Conservation (phyloP, 768 basidiomycete genomes). For the Fibroporia radiculosa region DNA sequence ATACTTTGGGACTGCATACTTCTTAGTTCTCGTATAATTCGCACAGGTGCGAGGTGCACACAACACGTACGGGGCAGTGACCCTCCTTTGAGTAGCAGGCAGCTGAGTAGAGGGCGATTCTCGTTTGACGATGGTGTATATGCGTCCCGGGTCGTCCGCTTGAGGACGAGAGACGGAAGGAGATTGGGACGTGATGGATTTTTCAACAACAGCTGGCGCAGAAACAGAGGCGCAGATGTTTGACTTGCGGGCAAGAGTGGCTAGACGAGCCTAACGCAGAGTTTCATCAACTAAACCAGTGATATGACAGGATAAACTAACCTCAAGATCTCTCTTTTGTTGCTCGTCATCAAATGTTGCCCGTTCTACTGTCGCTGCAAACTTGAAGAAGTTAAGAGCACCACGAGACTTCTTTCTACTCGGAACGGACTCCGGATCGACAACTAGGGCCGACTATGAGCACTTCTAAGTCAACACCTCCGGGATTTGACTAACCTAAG, state of each 20-base stretch:
- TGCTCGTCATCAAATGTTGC: conserved; percentile 58
- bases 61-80: conserved; percentile 21
- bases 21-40: background rate
- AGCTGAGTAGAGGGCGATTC: conserved; percentile 1
- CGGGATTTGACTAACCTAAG: conserved; percentile 44
- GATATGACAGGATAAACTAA: conserved; percentile 18
- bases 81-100: conserved; percentile 1
- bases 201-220: conserved; percentile 4
- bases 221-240: background rate
- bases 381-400: conserved; percentile 61
- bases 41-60: background rate
- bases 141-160: conserved; percentile 6
- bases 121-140: conserved; percentile 19
- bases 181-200: conserved; percentile 4
- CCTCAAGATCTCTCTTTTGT: conserved; percentile 55
- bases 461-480: conserved; percentile 11
- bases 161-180: background rate
- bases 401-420: conserved; percentile 56
- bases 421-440: conserved; percentile 17
- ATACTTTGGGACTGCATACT: conserved; percentile 42
- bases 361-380: conserved; percentile 71
- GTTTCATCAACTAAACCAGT: too few species aligned
- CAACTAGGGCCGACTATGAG: conserved; percentile 10
- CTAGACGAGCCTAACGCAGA: conserved; percentile 2
- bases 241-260: conserved; percentile 13